These are phyloP conservation scores for Venturiaceae sp. DNA, from an alignment of 2,329 filamentous ascomycete species.

Conservation along the genomic window DNA sequence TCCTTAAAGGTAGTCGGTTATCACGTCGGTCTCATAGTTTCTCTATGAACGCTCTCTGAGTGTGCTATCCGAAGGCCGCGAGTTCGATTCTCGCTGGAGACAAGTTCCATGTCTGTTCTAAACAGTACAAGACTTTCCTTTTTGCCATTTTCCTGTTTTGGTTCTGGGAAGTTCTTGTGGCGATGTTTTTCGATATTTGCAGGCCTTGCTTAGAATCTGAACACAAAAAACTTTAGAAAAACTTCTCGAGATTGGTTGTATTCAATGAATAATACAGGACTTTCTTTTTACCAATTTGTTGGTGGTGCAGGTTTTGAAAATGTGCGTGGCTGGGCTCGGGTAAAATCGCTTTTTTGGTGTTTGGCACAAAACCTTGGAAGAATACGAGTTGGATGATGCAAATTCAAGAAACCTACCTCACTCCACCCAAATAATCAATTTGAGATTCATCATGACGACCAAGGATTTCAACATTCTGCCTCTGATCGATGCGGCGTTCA, in stretches of 20 bases:
- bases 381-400: no score
- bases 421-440: no score
- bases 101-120: neutral
- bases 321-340: no score
- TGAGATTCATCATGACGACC: no score
- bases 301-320: no score
- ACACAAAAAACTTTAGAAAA: no score
- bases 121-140: neutral
- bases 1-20: neutral
- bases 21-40: conserved; percentile 2
- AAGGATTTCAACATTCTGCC: neutral
- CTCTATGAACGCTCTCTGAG: neutral
- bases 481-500: neutral
- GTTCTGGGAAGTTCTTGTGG: neutral
- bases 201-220: neutral
- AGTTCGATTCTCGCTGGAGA: conserved; percentile 2
- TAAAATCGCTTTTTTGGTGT: no score
- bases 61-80: conserved; percentile 1
- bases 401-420: no score
- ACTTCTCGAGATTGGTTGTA: no score
- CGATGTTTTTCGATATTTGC: neutral
- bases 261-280: no score
- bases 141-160: neutral
- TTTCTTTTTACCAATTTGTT: no score
- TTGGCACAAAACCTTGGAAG: no score